Conservation (phyloP, 176 grass and related monocot species). For the Bolboschoenus planiculmis region DNA sequence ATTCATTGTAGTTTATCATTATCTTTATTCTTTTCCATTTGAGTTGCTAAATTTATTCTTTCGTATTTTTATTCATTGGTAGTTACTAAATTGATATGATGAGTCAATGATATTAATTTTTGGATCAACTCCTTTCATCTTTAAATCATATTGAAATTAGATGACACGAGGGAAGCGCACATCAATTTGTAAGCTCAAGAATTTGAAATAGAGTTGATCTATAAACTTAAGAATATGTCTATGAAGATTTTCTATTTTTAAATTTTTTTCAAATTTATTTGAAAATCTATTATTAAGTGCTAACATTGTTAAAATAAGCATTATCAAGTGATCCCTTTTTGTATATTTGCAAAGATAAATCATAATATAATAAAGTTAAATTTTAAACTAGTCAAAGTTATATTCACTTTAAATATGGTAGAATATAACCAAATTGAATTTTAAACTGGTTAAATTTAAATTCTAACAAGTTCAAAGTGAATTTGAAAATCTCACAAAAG, state of each 20-base stretch:
- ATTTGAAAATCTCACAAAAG: too few relatives aligned
- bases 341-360: background rate
- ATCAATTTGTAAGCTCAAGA: background rate
- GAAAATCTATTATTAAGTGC: too few relatives aligned
- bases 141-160: background rate
- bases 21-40: conserved; percentile 13
- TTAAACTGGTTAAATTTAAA: background rate
- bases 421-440: background rate
- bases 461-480: background rate
- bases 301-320: too few relatives aligned
- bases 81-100: background rate
- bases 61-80: background rate
- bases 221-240: too few relatives aligned
- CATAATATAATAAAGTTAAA: background rate
- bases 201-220: too few relatives aligned
- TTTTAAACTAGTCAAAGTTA: background rate
- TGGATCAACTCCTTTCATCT: background rate
- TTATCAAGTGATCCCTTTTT: too few relatives aligned
- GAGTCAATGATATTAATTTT: background rate
- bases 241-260: too few relatives aligned
- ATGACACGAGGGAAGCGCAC: background rate
- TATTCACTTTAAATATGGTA: background rate
- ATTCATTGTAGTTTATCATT: conserved; percentile 14
- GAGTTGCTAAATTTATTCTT: background rate
- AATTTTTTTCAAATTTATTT: too few relatives aligned